These are phyloP conservation scores for Solanum ossicruentum DNA, from an alignment of 257 asterid genomes.

Conservation along the genomic window DNA sequence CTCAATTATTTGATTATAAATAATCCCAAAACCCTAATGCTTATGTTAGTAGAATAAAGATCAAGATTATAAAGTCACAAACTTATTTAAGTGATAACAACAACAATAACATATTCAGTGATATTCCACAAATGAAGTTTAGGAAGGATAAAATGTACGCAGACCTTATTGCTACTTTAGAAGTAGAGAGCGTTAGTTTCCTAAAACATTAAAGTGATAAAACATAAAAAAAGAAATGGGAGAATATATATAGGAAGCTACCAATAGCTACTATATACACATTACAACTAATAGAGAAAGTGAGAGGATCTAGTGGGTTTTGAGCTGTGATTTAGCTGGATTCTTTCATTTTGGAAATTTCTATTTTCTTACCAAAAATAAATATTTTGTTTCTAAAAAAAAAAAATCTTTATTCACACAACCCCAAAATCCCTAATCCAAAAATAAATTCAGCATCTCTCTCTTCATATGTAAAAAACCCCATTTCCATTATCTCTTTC, in stretches of 20 bases:
- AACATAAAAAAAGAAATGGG: background rate
- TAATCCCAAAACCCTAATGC: background rate
- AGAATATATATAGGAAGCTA: background rate
- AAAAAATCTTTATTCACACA: constrained; percentile 10
- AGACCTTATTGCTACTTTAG: no score
- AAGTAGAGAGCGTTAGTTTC: no score
- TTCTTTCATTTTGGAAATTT: constrained; percentile 2
- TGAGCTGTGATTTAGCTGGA: constrained; percentile 96
- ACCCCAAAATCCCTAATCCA: constrained; percentile 16
- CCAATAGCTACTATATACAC: background rate
- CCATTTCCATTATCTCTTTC: background rate
- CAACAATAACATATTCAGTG: no score
- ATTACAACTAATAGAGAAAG: background rate
- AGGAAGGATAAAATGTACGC: no score
- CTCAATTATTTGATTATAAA: background rate
- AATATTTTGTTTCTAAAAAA: background rate
- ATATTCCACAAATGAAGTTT: no score
- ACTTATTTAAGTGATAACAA: background rate
- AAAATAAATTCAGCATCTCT: constrained; percentile 1
- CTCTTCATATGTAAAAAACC: background rate
- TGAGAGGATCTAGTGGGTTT: constrained; percentile 43
- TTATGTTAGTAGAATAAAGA: background rate
- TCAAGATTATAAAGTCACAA: background rate
- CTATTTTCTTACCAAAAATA: background rate
- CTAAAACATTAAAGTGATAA: background rate